Evolutionary conservation across 768 basidiomycete species (phyloP).

Genomic region (Termitomyces sp.): DNA sequence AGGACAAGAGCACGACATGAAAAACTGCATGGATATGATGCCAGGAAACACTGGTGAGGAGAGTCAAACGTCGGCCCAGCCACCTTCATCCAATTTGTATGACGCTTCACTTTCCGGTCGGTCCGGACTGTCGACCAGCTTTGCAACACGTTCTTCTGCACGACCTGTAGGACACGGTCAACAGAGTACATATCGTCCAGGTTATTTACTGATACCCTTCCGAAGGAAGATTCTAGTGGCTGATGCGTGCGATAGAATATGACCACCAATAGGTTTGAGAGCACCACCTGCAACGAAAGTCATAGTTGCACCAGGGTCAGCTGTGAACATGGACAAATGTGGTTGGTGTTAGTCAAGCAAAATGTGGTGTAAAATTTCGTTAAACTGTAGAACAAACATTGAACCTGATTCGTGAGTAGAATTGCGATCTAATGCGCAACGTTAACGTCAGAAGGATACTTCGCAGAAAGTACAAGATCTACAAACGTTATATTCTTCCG

Average conservation of each 20-base stretch:
- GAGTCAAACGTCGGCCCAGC: constrained; percentile 84
- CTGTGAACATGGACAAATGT: constrained; percentile 31
- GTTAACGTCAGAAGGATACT: constrained; percentile 10
- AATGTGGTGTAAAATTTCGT: not conserved
- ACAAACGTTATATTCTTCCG: constrained; percentile 85
- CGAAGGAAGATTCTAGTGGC: constrained; percentile 81
- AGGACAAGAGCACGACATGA: not conserved
- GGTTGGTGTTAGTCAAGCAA: not conserved
- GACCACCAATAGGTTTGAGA: constrained; percentile 87
- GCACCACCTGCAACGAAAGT: constrained; percentile 93
- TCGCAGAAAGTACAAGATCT: not conserved
- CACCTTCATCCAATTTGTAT: constrained; percentile 87
- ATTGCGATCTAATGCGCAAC: constrained; percentile 59
- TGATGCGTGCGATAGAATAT: constrained; percentile 87
- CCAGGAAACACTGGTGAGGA: not conserved
- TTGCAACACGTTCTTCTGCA: constrained; percentile 87
- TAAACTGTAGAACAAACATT: constrained; percentile 43
- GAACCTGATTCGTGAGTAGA: constrained; percentile 90
- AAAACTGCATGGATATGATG: not conserved
- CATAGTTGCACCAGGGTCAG: constrained; percentile 93
- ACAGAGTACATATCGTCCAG: not conserved
- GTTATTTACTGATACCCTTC: constrained; percentile 51
- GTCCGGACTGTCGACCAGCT: constrained; percentile 86
- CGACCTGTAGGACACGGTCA: constrained; percentile 41
- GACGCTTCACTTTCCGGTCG: constrained; percentile 88